Evolutionary conservation across 2,329 filamentous ascomycete species (phyloP).

Genomic region (Pestalotiopsis sp.): DNA sequence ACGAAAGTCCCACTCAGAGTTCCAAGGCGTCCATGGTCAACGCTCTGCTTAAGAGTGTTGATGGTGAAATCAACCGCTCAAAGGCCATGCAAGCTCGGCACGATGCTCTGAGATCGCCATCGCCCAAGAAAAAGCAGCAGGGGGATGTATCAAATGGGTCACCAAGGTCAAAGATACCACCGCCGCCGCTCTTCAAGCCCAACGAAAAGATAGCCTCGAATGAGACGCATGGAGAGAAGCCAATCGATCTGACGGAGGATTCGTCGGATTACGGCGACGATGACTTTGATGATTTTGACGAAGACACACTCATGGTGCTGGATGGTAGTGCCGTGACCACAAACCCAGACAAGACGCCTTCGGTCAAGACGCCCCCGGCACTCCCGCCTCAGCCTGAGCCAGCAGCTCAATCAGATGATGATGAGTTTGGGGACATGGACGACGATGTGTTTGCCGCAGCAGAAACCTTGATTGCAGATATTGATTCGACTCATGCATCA

Average conservation of each 20-base stretch:
- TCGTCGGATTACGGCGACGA: conserved; percentile 58
- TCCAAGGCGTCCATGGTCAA: conserved; percentile 63
- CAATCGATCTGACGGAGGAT: conserved; percentile 16
- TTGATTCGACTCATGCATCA: conserved; percentile 31
- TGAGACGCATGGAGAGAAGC: neutral
- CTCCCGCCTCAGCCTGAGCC: conserved; percentile 21
- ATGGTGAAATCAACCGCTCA: conserved; percentile 51
- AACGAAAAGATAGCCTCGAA: conserved; percentile 2
- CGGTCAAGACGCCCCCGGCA: conserved; percentile 16
- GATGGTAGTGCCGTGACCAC: conserved; percentile 42
- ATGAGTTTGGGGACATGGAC: conserved; percentile 68
- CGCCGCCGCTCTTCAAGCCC: conserved; percentile 16
- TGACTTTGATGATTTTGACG: conserved; percentile 51
- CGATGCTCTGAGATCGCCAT: conserved; percentile 43
- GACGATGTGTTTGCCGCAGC: conserved; percentile 60
- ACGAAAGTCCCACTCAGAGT: conserved; percentile 45
- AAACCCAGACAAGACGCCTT: conserved; percentile 13
- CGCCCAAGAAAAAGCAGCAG: conserved; percentile 41
- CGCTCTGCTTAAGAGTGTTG: conserved; percentile 69
- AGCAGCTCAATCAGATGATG: conserved; percentile 18
- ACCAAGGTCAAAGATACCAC: conserved; percentile 19
- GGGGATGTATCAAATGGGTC: conserved; percentile 17
- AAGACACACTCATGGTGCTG: conserved; percentile 60
- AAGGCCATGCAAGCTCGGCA: conserved; percentile 35
- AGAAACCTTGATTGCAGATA: conserved; percentile 41